phyloP scores from a whole-genome alignment of 2,329 filamentous ascomycete species.

The Cercospora sp. region DNA sequence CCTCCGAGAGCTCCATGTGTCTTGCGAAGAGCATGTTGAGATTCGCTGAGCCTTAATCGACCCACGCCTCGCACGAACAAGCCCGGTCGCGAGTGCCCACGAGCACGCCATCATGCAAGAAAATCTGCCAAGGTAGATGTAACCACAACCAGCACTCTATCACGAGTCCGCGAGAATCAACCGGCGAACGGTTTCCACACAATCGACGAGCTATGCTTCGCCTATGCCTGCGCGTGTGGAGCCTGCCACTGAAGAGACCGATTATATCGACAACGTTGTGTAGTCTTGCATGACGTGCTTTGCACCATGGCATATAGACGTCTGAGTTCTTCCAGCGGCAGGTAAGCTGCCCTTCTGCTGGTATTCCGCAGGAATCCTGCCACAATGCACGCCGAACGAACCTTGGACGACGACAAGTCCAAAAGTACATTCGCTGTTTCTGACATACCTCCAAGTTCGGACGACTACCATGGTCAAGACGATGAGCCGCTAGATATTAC shows the following conservation, averaged over 20 bases:
- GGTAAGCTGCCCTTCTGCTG: background rate
- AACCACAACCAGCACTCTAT: background rate
- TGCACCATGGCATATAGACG: constrained; percentile 6
- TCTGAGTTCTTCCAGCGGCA: constrained; percentile 3
- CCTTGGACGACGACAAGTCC: background rate
- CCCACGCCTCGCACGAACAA: background rate
- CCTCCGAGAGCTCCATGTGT: background rate
- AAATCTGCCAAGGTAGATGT: background rate
- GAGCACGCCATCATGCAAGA: constrained; percentile 6
- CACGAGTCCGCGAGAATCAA: background rate
- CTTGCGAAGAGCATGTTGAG: background rate
- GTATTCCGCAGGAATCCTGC: background rate
- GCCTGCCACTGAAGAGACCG: background rate
- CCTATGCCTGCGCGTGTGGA: constrained; percentile 4
- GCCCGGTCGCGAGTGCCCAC: background rate
- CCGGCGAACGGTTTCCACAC: background rate
- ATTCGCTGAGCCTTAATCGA: background rate
- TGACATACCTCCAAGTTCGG: constrained; percentile 1
- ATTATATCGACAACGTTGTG: constrained; percentile 3
- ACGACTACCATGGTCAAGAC: background rate
- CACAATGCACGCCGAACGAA: background rate
- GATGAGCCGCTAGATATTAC: constrained; percentile 14
- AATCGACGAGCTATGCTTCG: constrained; percentile 1
- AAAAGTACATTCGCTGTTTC: constrained; percentile 3
- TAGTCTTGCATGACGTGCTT: constrained; percentile 8